Evolutionary conservation across 2,329 filamentous ascomycete genomes (phyloP), one percentile per base, ranked within the genome.

Genomic region (Exophiala alcalophila): DNA sequence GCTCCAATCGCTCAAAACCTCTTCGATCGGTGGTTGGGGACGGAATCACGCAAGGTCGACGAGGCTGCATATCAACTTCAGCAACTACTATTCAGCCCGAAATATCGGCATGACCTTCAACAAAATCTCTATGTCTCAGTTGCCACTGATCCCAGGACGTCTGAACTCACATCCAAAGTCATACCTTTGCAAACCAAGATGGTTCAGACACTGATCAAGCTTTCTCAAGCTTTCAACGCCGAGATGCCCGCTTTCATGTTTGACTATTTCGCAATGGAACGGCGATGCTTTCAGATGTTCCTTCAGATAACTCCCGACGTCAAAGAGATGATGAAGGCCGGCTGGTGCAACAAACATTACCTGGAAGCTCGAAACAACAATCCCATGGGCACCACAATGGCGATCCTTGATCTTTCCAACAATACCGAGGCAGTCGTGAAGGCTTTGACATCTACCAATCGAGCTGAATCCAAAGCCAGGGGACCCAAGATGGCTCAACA

Each of bases 241-340:
- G 35, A 38, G 12, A 38, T 38, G 35, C 35, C 35, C 4, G 35
- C 18, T 8, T 18, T 38, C 10, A 38, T 38, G 25, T 38, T 38
- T 28, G 35, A 38, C 18, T 38, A 19, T 19, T 38, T 38, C 19
- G 16, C 35, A 5, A 38, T 30, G 35, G 35, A 38, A 20, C 25
- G 35, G 10, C 14, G 15, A 28, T 39, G 36, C 26, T 30, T 15
- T 21, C 11, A 11, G 5, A 8, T 16, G 11, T 39, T 29, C 16
- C 24, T 9, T 12, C 26, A 21, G 16, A 25, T 39, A 7, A 12
- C 3, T 9, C 10, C 29, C 7, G 10, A 5, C 20, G 15, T 20
- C 26, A 16, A 11, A 7, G 10, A 3, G n/a, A 24, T 7, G 9
- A 8, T 14, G 20, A 27, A 30, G 9, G 12, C 20, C 11, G 3